Conservation (phyloP, 305 asterid genomes). For the Fraxinus nigra region DNA sequence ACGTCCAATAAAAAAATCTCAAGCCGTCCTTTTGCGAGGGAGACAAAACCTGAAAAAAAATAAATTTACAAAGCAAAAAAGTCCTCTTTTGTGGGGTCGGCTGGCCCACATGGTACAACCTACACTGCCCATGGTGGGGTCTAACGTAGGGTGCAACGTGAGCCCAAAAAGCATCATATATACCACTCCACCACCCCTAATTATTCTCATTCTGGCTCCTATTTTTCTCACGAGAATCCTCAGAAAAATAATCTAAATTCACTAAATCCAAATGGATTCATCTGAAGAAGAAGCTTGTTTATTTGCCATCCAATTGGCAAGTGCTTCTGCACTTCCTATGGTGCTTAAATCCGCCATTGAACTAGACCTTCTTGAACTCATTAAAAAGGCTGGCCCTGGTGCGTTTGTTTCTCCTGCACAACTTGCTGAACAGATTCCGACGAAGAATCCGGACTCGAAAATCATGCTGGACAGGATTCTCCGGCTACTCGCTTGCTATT, state of each 20-base stretch:
- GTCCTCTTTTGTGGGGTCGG: too few relatives aligned
- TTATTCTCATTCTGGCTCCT: background rate
- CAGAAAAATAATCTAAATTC: background rate
- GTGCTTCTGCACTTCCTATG: slow-evolving; percentile 82
- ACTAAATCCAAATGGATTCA: slow-evolving; percentile 28
- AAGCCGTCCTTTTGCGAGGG: too few relatives aligned
- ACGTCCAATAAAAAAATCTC: too few relatives aligned
- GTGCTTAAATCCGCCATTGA: slow-evolving; percentile 72
- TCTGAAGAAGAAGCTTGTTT: slow-evolving; percentile 49
- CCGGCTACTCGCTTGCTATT: slow-evolving; percentile 65
- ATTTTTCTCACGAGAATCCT: background rate
- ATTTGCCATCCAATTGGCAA: slow-evolving; percentile 65
- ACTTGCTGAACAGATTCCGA: slow-evolving; percentile 61
- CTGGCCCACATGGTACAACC: too few relatives aligned
- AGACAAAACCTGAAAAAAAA: too few relatives aligned
- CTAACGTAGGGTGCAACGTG: slow-evolving; percentile 26
- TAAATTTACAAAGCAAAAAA: too few relatives aligned
- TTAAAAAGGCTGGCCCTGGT: slow-evolving; percentile 61
- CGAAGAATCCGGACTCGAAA: slow-evolving; percentile 50
- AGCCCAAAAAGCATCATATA: slow-evolving; percentile 12
- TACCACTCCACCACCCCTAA: background rate
- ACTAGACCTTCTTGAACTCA: slow-evolving; percentile 67
- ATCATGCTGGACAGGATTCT: slow-evolving; percentile 77
- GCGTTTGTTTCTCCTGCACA: slow-evolving; percentile 58
- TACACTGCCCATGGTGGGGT: background rate